Evolutionary conservation across 2,329 filamentous ascomycete genomes (phyloP).

Genomic region (Didymella sp.): DNA sequence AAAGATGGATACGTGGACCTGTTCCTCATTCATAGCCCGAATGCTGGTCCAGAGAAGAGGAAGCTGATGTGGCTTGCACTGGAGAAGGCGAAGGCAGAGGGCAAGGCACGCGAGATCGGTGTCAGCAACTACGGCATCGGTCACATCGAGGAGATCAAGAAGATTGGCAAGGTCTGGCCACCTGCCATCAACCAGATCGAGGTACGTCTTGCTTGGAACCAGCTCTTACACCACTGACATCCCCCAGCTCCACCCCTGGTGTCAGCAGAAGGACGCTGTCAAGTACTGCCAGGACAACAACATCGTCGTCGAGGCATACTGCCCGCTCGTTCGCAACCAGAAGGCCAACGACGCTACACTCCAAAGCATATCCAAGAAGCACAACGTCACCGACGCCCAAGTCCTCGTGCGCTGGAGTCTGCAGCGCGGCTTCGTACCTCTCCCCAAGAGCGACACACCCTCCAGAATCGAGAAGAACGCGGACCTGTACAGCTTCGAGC

Average conservation of each 20-base stretch:
- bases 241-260: slow-evolving; percentile 73
- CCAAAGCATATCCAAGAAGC: slow-evolving; percentile 70
- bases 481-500: slow-evolving; percentile 47
- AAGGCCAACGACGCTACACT: slow-evolving; percentile 74
- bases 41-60: slow-evolving; percentile 61
- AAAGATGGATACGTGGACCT: slow-evolving; percentile 71
- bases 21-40: slow-evolving; percentile 72
- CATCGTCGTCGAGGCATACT: slow-evolving; percentile 70
- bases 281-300: slow-evolving; percentile 64
- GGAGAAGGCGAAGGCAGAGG: slow-evolving; percentile 66
- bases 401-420: slow-evolving; percentile 81
- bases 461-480: slow-evolving; percentile 46
- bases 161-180: slow-evolving; percentile 70
- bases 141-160: slow-evolving; percentile 72
- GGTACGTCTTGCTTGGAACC: slow-evolving; percentile 53
- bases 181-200: slow-evolving; percentile 78
- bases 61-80: slow-evolving; percentile 71
- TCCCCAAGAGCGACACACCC: slow-evolving; percentile 51
- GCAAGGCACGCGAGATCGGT: slow-evolving; percentile 69
- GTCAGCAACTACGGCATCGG: slow-evolving; percentile 75
- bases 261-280: slow-evolving; percentile 67
- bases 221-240: not conserved
- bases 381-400: slow-evolving; percentile 77
- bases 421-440: slow-evolving; percentile 67
- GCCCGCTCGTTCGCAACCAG: slow-evolving; percentile 72